Percentiles rank a stretch among this genome's conserved stretches.
phyloP scores from a whole-genome alignment of 495 filamentous ascomycete species.

The Daldinia grandis region DNA sequence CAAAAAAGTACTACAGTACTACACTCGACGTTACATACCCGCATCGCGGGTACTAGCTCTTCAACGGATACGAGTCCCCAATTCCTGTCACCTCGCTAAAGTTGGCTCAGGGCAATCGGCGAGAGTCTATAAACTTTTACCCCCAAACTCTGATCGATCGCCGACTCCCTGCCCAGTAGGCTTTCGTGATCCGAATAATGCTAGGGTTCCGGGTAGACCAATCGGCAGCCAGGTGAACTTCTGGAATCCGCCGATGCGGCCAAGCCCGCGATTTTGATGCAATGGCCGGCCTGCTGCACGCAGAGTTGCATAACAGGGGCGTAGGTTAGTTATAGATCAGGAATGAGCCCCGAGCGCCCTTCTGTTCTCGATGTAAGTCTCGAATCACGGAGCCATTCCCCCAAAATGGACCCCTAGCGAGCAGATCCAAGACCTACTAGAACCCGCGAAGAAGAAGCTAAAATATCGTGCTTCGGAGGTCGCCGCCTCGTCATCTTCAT shows the following conservation, averaged over 20 bases:
- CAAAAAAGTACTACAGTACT: neutral
- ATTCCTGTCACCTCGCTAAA: slow-evolving; percentile 32
- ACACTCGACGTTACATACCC: slow-evolving; percentile 15
- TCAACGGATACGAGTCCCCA: slow-evolving; percentile 11
- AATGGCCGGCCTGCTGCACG: slow-evolving; percentile 29
- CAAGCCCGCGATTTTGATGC: slow-evolving; percentile 37
- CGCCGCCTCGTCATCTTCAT: slow-evolving; percentile 13
- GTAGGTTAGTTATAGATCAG: slow-evolving; percentile 34
- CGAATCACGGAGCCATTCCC: slow-evolving; percentile 33
- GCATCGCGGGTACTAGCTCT: neutral
- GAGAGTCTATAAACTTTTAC: neutral
- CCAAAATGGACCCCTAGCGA: slow-evolving; percentile 36
- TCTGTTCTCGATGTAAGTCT: slow-evolving; percentile 18
- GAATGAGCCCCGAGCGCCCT: slow-evolving; percentile 34
- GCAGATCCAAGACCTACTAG: slow-evolving; percentile 39
- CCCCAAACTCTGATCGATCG: slow-evolving; percentile 38
- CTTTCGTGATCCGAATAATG: slow-evolving; percentile 24
- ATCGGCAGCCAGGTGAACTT: slow-evolving; percentile 39
- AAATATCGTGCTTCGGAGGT: slow-evolving; percentile 18
- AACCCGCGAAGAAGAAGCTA: slow-evolving; percentile 42
- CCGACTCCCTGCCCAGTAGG: slow-evolving; percentile 36
- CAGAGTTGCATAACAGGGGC: slow-evolving; percentile 36
- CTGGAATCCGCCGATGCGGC: slow-evolving; percentile 44
- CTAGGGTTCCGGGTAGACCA: slow-evolving; percentile 30
- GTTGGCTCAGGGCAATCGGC: slow-evolving; percentile 14